These are phyloP conservation scores for Leptographium lundbergii DNA, from an alignment of 2,329 filamentous ascomycete genomes.

Conservation along the genomic window DNA sequence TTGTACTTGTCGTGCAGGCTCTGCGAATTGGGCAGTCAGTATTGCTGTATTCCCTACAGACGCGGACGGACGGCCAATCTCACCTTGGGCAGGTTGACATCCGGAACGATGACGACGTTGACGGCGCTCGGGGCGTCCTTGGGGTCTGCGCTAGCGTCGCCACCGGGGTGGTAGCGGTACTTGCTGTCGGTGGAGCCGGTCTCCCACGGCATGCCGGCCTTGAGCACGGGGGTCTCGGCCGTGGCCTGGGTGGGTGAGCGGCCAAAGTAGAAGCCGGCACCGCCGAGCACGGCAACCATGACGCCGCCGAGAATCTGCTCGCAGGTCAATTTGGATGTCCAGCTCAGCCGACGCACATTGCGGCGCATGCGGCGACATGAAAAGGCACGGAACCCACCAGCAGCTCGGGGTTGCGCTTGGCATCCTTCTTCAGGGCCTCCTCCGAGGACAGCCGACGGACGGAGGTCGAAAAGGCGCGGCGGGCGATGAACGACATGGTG, in stretches of 20 bases:
- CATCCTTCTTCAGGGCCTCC: constrained; percentile 41
- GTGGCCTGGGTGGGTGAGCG: constrained; percentile 73
- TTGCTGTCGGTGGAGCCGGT: constrained; percentile 50
- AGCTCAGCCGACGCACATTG: neutral
- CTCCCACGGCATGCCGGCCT: constrained; percentile 87
- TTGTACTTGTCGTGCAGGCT: constrained; percentile 94
- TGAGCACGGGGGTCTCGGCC: constrained; percentile 65
- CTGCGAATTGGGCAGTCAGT: constrained; percentile 27
- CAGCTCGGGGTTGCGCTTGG: constrained; percentile 40
- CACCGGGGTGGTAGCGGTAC: constrained; percentile 74
- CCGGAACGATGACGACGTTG: constrained; percentile 87
- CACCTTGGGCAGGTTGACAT: constrained; percentile 86
- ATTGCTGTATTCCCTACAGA: neutral
- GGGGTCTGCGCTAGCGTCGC: constrained; percentile 60
- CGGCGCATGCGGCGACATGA: neutral
- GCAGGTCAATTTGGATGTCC: neutral
- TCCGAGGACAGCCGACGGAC: constrained; percentile 16
- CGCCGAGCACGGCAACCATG: constrained; percentile 77
- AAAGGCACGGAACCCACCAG: constrained; percentile 23
- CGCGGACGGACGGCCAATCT: neutral
- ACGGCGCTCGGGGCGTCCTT: constrained; percentile 89
- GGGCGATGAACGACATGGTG: constrained; percentile 43
- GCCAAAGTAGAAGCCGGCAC: constrained; percentile 84
- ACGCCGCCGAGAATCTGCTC: constrained; percentile 74
- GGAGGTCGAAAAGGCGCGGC: constrained; percentile 31